Evolutionary conservation across 768 basidiomycete genomes (phyloP).

Genomic region (Boletus rubropictus): DNA sequence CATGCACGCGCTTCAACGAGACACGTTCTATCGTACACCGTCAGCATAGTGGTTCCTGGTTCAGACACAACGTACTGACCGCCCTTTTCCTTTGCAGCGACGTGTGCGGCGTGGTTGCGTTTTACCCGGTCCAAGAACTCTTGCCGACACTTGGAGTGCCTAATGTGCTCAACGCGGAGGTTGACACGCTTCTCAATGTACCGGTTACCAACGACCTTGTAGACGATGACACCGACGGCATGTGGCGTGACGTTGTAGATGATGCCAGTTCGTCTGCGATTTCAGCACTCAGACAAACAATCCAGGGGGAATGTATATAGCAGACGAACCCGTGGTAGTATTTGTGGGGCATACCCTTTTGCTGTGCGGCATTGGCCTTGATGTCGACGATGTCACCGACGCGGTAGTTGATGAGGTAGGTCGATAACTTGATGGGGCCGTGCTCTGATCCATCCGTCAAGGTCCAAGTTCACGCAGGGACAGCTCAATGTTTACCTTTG

Average conservation of each 20-base stretch:
- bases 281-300: neutral
- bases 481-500: slow-evolving; percentile 63
- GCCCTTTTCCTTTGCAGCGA: slow-evolving; percentile 84
- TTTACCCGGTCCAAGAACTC: slow-evolving; percentile 97
- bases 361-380: slow-evolving; percentile 97
- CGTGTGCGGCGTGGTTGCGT: slow-evolving; percentile 79
- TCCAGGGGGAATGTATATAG: neutral
- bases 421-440: slow-evolving; percentile 86
- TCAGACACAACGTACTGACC: slow-evolving; percentile 41
- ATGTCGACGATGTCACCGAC: slow-evolving; percentile 99
- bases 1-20: slow-evolving; percentile 80
- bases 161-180: slow-evolving; percentile 92
- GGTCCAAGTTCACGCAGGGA: slow-evolving; percentile 6
- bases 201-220: slow-evolving; percentile 98
- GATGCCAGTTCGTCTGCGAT: slow-evolving; percentile 86
- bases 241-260: slow-evolving; percentile 96
- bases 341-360: slow-evolving; percentile 99
- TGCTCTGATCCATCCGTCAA: slow-evolving; percentile 52
- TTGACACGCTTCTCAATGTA: slow-evolving; percentile 99
- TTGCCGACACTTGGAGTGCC: slow-evolving; percentile 94
- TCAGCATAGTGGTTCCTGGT: neutral
- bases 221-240: slow-evolving; percentile 92
- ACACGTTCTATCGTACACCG: slow-evolving; percentile 53
- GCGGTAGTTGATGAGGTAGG: slow-evolving; percentile 87
- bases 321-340: slow-evolving; percentile 87